phyloP scores from a whole-genome alignment of 2,329 filamentous ascomycete species.

The Fusarium proliferatum region DNA sequence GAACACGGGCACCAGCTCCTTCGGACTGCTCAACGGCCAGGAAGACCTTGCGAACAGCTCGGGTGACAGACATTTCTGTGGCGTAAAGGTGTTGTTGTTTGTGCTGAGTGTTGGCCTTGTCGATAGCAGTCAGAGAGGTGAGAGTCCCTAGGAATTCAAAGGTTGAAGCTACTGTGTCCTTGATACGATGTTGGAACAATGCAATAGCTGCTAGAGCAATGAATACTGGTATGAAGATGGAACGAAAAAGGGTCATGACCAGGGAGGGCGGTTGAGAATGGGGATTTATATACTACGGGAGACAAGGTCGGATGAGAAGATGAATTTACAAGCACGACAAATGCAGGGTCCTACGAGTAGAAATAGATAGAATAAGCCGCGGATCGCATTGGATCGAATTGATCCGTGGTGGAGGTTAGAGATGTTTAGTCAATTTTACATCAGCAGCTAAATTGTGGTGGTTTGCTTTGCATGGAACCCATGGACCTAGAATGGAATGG shows the following conservation, averaged over 20 bases:
- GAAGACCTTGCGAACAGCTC: slow-evolving; percentile 85
- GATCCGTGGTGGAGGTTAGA: slow-evolving; percentile 18
- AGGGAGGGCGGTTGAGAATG: slow-evolving; percentile 22
- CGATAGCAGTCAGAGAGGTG: neutral
- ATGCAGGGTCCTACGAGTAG: slow-evolving; percentile 22
- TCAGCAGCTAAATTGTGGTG: slow-evolving; percentile 33
- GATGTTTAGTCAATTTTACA: slow-evolving; percentile 45
- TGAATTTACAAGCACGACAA: slow-evolving; percentile 31
- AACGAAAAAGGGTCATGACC: slow-evolving; percentile 48
- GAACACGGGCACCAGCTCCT: slow-evolving; percentile 86
- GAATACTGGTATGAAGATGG: slow-evolving; percentile 45
- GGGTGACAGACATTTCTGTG: slow-evolving; percentile 72
- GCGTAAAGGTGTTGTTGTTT: slow-evolving; percentile 46
- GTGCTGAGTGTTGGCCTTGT: slow-evolving; percentile 5
- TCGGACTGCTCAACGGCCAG: slow-evolving; percentile 87
- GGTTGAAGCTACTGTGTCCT: slow-evolving; percentile 32
- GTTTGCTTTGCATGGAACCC: slow-evolving; percentile 5
- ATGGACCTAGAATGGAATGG: neutral
- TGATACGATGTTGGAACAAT: slow-evolving; percentile 41
- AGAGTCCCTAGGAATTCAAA: slow-evolving; percentile 32
- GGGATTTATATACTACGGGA: slow-evolving; percentile 38
- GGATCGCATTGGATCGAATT: slow-evolving; percentile 15
- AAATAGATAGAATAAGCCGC: slow-evolving; percentile 34
- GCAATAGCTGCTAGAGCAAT: slow-evolving; percentile 46
- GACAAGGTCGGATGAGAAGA: slow-evolving; percentile 19